Percentiles rank a stretch among this genome's conserved stretches.
Conservation (phyloP, 176 grass and related monocot genomes). For the Hordeum marinum region DNA sequence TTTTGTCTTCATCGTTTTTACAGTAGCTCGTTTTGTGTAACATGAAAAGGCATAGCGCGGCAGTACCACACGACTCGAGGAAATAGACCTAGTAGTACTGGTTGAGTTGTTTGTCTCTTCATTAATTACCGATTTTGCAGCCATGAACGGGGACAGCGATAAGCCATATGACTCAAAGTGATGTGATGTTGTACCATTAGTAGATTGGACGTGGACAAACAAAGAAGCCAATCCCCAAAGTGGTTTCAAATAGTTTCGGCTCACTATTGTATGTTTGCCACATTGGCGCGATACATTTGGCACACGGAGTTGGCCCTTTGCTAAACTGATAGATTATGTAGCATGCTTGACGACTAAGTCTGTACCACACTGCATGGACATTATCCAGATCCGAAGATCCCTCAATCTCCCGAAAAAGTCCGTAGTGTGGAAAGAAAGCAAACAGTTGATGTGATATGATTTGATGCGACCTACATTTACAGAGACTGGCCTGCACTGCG, state of each 20-base stretch:
- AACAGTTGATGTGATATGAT: slow-evolving; percentile 32
- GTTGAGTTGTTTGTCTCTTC: not conserved
- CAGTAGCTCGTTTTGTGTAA: not conserved
- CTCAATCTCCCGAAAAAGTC: not conserved
- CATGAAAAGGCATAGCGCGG: not conserved
- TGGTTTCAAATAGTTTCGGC: not conserved
- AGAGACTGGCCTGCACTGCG: not conserved
- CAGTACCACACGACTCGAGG: not conserved
- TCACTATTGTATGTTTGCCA: not conserved
- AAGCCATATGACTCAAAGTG: not conserved
- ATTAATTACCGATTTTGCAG: not conserved
- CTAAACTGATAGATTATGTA: too few species aligned
- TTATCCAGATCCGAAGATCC: not conserved
- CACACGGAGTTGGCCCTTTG: too few species aligned
- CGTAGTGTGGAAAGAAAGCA: slow-evolving; percentile 11
- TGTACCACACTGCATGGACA: not conserved
- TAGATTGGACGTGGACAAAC: not conserved
- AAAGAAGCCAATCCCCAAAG: not conserved
- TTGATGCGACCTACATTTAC: slow-evolving; percentile 30
- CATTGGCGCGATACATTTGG: too few species aligned
- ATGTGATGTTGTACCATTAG: not conserved
- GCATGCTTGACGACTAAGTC: not conserved
- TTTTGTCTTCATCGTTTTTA: too few species aligned
- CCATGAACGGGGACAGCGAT: not conserved
- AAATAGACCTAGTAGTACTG: not conserved